phyloP scores from a whole-genome alignment of 2,329 filamentous ascomycete species.

The Aspergillus tanneri region DNA sequence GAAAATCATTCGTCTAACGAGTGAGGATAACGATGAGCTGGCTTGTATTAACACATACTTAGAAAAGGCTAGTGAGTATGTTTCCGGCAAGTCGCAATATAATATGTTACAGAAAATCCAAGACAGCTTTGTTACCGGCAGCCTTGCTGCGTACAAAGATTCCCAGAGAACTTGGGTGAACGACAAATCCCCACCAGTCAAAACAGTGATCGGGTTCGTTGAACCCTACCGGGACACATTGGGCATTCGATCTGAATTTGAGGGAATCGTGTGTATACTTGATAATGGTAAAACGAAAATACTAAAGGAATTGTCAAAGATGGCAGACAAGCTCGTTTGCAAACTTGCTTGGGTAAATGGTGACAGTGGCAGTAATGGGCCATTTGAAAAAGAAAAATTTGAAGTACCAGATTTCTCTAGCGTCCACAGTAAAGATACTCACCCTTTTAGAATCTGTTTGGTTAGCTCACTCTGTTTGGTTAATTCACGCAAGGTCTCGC shows the following conservation, averaged over 20 bases:
- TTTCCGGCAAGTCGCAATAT: not conserved
- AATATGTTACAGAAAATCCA: not conserved
- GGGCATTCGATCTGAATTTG: slow-evolving; percentile 54
- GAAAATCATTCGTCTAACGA: not conserved
- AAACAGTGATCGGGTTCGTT: slow-evolving; percentile 55
- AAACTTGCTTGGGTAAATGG: slow-evolving; percentile 28
- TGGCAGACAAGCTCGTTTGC: not conserved
- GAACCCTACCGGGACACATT: slow-evolving; percentile 57
- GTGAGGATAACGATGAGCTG: slow-evolving; percentile 8
- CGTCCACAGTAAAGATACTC: slow-evolving; percentile 4
- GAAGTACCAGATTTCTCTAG: slow-evolving; percentile 17
- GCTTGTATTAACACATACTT: not conserved
- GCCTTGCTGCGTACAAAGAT: slow-evolving; percentile 50
- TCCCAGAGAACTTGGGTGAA: slow-evolving; percentile 54
- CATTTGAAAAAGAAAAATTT: slow-evolving; percentile 18
- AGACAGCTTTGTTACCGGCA: slow-evolving; percentile 48
- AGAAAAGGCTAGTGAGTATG: not conserved
- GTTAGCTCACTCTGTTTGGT: not conserved
- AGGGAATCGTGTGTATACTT: slow-evolving; percentile 44
- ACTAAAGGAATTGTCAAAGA: slow-evolving; percentile 9
- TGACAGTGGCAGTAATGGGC: slow-evolving; percentile 41
- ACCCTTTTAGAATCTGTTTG: not conserved
- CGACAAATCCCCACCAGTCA: slow-evolving; percentile 52
- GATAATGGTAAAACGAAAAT: slow-evolving; percentile 22
- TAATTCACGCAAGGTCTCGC: no score